phyloP scores from a whole-genome alignment of 176 grass and related monocot species.

The Avena sativa region DNA sequence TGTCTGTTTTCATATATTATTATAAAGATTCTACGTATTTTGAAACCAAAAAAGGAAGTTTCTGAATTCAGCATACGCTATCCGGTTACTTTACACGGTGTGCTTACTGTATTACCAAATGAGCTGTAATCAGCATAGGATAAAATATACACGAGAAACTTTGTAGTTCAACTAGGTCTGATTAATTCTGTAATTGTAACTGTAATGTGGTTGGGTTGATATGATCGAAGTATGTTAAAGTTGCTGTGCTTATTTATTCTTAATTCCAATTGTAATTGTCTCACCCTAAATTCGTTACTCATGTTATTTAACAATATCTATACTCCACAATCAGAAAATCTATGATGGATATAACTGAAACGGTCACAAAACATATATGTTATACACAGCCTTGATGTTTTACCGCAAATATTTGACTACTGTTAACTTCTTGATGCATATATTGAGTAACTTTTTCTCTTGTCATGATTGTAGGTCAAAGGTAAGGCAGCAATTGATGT shows the following conservation, averaged over 20 bases:
- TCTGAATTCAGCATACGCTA: not conserved
- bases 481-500: slow-evolving; percentile 98
- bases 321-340: slow-evolving; percentile 5
- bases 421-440: not conserved
- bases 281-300: not conserved
- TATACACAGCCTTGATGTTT: slow-evolving; percentile 4
- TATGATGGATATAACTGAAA: not conserved
- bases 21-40: not conserved
- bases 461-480: slow-evolving; percentile 69
- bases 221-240: not conserved
- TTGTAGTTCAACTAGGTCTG: not conserved
- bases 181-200: slow-evolving; percentile 11
- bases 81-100: slow-evolving; percentile 10
- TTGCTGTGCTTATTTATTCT: slow-evolving; percentile 13
- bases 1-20: not conserved
- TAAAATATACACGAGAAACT: not conserved
- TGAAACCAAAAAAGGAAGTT: not conserved
- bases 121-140: slow-evolving; percentile 2
- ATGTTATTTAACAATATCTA: not conserved
- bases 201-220: not conserved
- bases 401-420: not conserved
- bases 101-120: slow-evolving; percentile 2
- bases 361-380: not conserved
- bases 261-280: not conserved
- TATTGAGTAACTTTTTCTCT: slow-evolving; percentile 33